Evolutionary conservation across 257 asterid genomes (phyloP).

Genomic region (Rauvolfia tetraphylla): DNA sequence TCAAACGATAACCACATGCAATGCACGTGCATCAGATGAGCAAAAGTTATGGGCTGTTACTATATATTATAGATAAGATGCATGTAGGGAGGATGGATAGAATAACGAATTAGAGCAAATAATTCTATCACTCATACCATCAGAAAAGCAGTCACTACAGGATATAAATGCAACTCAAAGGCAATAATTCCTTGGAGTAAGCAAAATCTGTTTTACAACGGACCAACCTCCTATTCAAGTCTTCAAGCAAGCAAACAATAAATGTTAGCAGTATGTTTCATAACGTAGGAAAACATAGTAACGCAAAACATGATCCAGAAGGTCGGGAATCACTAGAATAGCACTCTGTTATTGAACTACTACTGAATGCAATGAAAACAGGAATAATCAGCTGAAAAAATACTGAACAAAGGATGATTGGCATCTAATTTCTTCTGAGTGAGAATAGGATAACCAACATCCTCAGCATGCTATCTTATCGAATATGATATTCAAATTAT

Average conservation of each 20-base stretch:
- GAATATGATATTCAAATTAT: neutral
- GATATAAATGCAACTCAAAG: neutral
- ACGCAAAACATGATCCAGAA: neutral
- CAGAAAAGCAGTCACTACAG: neutral
- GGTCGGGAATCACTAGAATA: neutral
- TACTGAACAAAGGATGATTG: neutral
- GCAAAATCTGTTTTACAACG: neutral
- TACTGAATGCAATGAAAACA: neutral
- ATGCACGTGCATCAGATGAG: conserved; percentile 22
- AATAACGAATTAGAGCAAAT: conserved; percentile 9
- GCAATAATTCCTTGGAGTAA: neutral
- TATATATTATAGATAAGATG: conserved; percentile 7
- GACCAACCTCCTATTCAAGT: neutral
- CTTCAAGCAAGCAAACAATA: neutral
- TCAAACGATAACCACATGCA: conserved; percentile 32
- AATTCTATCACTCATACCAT: neutral
- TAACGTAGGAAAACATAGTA: neutral
- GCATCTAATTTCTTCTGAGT: neutral
- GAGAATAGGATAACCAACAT: neutral
- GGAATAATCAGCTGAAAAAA: neutral
- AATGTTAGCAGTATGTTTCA: neutral
- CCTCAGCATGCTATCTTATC: neutral
- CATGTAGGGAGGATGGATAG: conserved; percentile 14
- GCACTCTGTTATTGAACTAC: too few species aligned
- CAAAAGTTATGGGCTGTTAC: conserved; percentile 5